These are phyloP conservation scores for Neocallimastix lanati DNA, from an alignment of 192 early-diverging fungal species.

Conservation along the genomic window DNA sequence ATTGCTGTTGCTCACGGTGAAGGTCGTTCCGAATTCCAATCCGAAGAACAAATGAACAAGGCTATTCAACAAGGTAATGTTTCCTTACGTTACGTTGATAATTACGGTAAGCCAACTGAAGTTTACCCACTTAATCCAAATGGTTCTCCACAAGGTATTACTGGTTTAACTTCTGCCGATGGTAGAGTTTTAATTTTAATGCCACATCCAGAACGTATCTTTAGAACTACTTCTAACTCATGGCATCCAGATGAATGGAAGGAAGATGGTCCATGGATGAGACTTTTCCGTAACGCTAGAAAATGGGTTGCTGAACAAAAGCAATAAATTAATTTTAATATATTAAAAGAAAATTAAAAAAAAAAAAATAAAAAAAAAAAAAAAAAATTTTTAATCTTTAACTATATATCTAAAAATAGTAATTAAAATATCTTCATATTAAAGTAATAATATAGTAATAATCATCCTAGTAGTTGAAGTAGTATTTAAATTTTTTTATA, in stretches of 20 bases:
- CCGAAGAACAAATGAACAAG: conserved; percentile 13
- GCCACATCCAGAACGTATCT: conserved; percentile 96
- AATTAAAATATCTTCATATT: no score
- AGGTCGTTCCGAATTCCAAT: conserved; percentile 67
- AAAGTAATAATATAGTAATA: no score
- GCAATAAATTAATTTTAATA: no score
- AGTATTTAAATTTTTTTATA: no score
- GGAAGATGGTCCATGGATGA: conserved; percentile 61
- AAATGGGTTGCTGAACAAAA: conserved; percentile 43
- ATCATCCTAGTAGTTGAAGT: no score
- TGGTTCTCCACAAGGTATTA: conserved; percentile 67
- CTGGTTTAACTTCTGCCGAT: conserved; percentile 65
- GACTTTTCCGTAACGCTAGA: conserved; percentile 84
- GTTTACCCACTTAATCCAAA: conserved; percentile 97
- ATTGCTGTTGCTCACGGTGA: conserved; percentile 96
- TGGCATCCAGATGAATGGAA: conserved; percentile 45
- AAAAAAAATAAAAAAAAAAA: no score
- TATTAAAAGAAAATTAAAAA: no score
- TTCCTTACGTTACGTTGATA: conserved; percentile 66
- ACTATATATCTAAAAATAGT: no score
- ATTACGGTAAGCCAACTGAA: conserved; percentile 52
- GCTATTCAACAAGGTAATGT: conserved; percentile 23
- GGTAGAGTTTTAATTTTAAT: conserved; percentile 88
- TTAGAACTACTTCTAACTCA: conserved; percentile 70
- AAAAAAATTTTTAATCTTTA: no score